phyloP scores from a whole-genome alignment of 2,329 filamentous ascomycete species.

The Stromatinia cepivora region DNA sequence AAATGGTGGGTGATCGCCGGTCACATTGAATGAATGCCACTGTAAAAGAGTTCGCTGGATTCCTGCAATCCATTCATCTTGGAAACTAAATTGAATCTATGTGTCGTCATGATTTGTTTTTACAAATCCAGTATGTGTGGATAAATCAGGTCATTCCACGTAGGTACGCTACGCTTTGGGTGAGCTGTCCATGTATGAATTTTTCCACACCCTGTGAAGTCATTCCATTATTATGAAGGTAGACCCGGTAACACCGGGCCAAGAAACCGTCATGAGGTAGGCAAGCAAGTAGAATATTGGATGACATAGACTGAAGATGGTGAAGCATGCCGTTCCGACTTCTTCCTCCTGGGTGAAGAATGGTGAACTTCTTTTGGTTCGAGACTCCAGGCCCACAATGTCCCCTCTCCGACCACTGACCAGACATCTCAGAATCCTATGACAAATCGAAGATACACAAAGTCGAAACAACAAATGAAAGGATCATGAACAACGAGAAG shows the following conservation, averaged over 20 bases:
- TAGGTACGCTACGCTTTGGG: background rate
- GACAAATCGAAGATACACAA: background rate
- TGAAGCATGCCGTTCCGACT: background rate
- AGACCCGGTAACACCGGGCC: background rate
- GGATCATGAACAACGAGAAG: background rate
- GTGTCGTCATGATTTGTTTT: background rate
- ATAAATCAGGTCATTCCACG: conserved; percentile 11
- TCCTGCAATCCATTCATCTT: background rate
- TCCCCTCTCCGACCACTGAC: background rate
- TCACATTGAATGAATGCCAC: background rate
- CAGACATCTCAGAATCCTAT: background rate
- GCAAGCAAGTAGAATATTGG: background rate
- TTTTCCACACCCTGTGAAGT: too few relatives aligned
- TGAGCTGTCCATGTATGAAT: background rate
- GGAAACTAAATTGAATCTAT: background rate
- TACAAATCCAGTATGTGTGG: background rate
- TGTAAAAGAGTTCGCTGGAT: background rate
- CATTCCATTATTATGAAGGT: background rate
- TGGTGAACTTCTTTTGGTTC: background rate
- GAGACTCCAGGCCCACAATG: background rate
- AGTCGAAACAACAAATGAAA: background rate
- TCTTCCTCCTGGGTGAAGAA: background rate
- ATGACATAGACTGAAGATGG: background rate
- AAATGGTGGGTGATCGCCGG: background rate
- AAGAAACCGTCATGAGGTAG: background rate